Evolutionary conservation across 225 moss, liverwort and hornwort genomes (phyloP), one percentile per base, ranked within the genome.

Genomic region (Pseudoscleropodium purum): DNA sequence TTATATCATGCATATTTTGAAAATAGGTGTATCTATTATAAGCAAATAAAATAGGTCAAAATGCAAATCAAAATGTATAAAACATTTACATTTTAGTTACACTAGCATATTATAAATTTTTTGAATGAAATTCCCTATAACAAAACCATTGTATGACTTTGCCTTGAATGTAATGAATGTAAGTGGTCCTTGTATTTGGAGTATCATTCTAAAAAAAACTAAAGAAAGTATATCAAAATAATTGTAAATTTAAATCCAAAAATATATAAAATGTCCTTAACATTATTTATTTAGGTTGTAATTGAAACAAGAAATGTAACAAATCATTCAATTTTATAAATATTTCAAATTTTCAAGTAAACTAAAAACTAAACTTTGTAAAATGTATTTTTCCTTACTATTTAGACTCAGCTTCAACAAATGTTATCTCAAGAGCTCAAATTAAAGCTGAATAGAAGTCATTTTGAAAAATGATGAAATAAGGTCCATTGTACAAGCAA

Each of bases 111-210:
- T 1, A 11, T 18, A 10, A 5, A 10, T 10, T 31, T 45, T 45
- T 30, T 29, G 2, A 18, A 2, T 4, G 5, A 75, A 47, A 30
- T 2, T 30, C 3, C 6, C 2, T 47, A 47, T 2, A 31, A 31
- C 18, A 47, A 1, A 5, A 27, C 2, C 6, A 19, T 2, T 49
- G 11, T 6, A 75, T 12, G 4, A 4, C 12, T 75, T 49, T 75
- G 49, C 31, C 4, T 75, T 4, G 8, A 16, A 43, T 16, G 43
- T 29, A 73, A 43, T 43, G 19, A 75, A 31, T 49, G 12, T 5
- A 6, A 75, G 20, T 33, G 20, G 31, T 20, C 33, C 0, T 49
- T n/a, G n/a, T n/a, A n/a, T 0, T 0, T 31, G 7, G 1, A 2
- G 4, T 13, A 7, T 49, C 4, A 30, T 2, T 47, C 12, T 18